Conservation (phyloP, 768 basidiomycete genomes). For the Amanita brunnescens region DNA sequence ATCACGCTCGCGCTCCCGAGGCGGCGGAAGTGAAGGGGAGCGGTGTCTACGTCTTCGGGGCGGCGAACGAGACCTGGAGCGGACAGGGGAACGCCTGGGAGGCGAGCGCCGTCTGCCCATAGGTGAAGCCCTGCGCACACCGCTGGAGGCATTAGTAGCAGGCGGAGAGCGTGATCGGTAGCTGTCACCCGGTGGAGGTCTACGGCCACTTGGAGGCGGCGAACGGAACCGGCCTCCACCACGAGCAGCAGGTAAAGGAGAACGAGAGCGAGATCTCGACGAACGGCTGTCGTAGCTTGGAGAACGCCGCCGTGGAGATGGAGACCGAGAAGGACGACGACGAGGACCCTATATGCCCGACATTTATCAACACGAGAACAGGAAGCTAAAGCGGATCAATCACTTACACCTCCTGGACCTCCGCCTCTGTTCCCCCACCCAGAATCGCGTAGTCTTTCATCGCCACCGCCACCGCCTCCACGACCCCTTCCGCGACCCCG, state of each 20-base stretch:
- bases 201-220: conserved; percentile 29
- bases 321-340: conserved; percentile 38
- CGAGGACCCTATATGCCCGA: conserved; percentile 28
- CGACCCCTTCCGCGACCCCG: conserved; percentile 39
- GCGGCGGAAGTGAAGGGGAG: conserved; percentile 44
- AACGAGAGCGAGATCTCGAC: conserved; percentile 35
- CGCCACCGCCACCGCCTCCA: conserved; percentile 37
- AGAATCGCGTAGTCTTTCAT: conserved; percentile 38
- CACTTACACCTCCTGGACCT: conserved; percentile 24
- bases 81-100: conserved; percentile 18
- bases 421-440: conserved; percentile 64
- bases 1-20: conserved; percentile 29
- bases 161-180: conserved; percentile 21
- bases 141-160: neutral
- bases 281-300: conserved; percentile 18
- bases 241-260: conserved; percentile 17
- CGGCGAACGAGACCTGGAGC: conserved; percentile 35
- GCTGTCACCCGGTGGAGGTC: too few species aligned
- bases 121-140: neutral
- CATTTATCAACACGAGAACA: conserved; percentile 7
- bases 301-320: conserved; percentile 30
- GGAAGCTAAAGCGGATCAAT: conserved; percentile 6
- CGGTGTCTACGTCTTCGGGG: conserved; percentile 29
- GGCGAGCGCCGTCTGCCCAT: conserved; percentile 12
- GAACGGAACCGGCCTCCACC: conserved; percentile 15